A percentile compares a stretch with the other conserved stretches of the same genome.
Conservation (phyloP, 163 green algal species). For the Scenedesmus sp. region DNA sequence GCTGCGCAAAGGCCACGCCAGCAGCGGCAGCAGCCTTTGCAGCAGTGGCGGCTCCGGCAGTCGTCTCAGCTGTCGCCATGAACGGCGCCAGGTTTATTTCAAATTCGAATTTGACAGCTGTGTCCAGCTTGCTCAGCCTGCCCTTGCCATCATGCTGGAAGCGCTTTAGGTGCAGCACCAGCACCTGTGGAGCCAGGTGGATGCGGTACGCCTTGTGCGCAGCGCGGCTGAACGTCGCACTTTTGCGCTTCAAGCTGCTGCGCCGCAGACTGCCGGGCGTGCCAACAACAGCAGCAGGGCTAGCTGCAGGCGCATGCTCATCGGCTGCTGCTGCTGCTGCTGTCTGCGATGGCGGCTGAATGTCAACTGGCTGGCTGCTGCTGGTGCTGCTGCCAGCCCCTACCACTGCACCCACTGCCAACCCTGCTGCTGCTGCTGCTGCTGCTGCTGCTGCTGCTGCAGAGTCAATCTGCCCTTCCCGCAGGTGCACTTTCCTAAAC, state of each 20-base stretch:
- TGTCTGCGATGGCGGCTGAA: not conserved
- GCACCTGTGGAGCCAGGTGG: conserved; percentile 52
- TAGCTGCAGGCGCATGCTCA: not conserved
- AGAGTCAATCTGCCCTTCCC: not conserved
- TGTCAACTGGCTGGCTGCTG: conserved; percentile 44
- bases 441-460: conserved; percentile 19
- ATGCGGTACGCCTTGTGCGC: conserved; percentile 44
- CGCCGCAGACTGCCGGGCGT: conserved; percentile 38
- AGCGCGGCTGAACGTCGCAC: not conserved
- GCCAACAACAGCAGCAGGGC: not conserved
- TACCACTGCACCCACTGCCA: not conserved
- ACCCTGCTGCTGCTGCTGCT: not conserved
- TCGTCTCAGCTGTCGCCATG: conserved; percentile 19
- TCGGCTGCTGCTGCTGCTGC: conserved; percentile 13
- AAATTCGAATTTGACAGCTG: conserved; percentile 49
- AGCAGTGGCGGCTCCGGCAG: not conserved
- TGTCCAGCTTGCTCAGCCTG: conserved; percentile 52
- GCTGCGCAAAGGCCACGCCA: not conserved
- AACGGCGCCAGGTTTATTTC: conserved; percentile 42
- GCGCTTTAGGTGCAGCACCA: conserved; percentile 72
- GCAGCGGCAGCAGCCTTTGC: conserved; percentile 1
- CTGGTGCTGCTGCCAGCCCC: not conserved
- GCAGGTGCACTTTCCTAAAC: conserved; percentile 17
- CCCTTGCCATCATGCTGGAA: conserved; percentile 55
- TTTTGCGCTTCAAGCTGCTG: conserved; percentile 29